Conservation (phyloP, 495 filamentous ascomycete species). For the Trichocladium antarcticum region DNA sequence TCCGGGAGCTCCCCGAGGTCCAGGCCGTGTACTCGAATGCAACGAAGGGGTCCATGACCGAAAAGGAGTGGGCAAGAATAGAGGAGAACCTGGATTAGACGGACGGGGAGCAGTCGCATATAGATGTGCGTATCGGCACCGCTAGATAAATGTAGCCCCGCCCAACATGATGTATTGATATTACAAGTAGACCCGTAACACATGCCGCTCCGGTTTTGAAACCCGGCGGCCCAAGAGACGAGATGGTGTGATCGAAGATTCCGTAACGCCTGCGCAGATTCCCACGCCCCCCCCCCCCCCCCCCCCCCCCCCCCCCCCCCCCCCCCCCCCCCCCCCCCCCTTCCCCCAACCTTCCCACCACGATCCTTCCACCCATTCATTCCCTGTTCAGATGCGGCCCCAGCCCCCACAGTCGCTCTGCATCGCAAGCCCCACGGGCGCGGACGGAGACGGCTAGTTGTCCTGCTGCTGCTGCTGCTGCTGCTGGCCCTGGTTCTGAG, state of each 20-base stretch:
- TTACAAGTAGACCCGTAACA: constrained; percentile 1
- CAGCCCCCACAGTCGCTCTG: background rate
- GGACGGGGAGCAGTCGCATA: too few species aligned
- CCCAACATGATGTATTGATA: background rate
- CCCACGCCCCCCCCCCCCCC: background rate
- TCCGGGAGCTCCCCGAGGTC: constrained; percentile 53
- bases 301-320: too few species aligned
- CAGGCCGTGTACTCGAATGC: constrained; percentile 60
- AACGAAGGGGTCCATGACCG: constrained; percentile 31
- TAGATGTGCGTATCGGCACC: constrained; percentile 1
- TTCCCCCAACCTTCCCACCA: background rate
- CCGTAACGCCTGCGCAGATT: background rate
- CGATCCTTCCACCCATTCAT: background rate
- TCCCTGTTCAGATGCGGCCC: background rate
- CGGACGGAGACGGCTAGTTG: background rate
- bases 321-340: background rate
- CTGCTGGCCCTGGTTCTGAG: constrained; percentile 23
- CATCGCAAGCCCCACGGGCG: too few species aligned
- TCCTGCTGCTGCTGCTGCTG: constrained; percentile 18
- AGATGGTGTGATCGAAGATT: background rate
- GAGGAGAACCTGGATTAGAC: constrained; percentile 40
- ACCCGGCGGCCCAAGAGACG: background rate
- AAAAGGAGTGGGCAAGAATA: constrained; percentile 40
- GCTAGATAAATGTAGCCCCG: constrained; percentile 2
- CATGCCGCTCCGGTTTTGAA: background rate